phyloP scores from a whole-genome alignment of 345 rosid species.

The Syzygium aromaticum region DNA sequence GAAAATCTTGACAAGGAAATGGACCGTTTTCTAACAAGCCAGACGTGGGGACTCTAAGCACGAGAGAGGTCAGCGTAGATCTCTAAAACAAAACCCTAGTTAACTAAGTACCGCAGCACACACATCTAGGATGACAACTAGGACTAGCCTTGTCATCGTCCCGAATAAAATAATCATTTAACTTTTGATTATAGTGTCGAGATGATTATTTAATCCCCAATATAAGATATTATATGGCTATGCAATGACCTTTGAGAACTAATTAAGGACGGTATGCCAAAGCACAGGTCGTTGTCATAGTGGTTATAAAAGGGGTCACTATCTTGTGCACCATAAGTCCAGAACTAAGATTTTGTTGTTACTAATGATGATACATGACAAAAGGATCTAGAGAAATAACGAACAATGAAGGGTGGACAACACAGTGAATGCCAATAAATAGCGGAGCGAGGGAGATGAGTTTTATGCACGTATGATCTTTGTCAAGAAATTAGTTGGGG shows the following conservation, averaged over 20 bases:
- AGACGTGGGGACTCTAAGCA: slow-evolving; percentile 15
- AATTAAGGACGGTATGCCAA: fast-evolving
- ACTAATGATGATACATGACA: not conserved
- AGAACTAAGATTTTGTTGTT: not conserved
- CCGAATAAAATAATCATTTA: not conserved
- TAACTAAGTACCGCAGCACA: not conserved
- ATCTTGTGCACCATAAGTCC: not conserved
- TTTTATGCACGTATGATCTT: not conserved
- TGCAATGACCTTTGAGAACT: not conserved
- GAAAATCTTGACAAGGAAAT: not conserved
- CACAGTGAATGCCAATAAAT: not conserved
- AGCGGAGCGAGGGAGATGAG: not conserved
- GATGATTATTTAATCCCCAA: not conserved
- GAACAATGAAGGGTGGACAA: not conserved
- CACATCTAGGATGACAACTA: not conserved
- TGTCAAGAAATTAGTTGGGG: not conserved
- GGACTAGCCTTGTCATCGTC: not conserved
- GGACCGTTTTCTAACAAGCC: slow-evolving; percentile 6
- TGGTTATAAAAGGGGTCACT: not conserved
- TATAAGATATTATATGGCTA: not conserved
- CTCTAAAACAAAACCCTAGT: not conserved
- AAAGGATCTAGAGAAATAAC: not conserved
- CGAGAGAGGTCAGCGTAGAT: slow-evolving; percentile 8
- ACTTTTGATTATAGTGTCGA: not conserved
- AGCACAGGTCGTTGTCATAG: not conserved